These are phyloP conservation scores for Sanghuangporus baumii DNA, from an alignment of 1,284 basidiomycete species.

Conservation along the genomic window DNA sequence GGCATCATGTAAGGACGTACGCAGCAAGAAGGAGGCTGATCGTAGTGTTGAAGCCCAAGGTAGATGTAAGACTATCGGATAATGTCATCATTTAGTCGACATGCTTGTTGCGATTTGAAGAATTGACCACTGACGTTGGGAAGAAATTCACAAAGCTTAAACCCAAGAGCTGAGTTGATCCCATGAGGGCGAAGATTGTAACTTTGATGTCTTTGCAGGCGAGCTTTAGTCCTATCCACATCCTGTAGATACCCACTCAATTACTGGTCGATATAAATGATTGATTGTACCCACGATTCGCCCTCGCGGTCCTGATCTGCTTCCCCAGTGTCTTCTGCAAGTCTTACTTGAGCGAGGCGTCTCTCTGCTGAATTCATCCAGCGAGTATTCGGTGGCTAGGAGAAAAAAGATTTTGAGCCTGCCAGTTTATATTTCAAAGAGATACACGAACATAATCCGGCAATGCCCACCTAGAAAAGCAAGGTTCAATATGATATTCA, in stretches of 20 bases:
- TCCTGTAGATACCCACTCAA: constrained; percentile 28
- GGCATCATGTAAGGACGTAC: constrained; percentile 25
- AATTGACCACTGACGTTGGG: constrained; percentile 44
- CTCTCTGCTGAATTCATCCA: constrained; percentile 57
- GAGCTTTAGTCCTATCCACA: constrained; percentile 46
- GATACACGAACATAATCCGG: constrained; percentile 25
- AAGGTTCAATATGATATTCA: background rate
- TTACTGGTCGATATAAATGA: background rate
- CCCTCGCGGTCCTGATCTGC: constrained; percentile 52
- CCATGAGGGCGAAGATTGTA: constrained; percentile 51
- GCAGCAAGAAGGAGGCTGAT: constrained; percentile 31
- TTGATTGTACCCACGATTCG: constrained; percentile 41
- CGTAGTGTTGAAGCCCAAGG: constrained; percentile 32
- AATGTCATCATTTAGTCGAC: constrained; percentile 34
- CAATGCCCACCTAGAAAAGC: constrained; percentile 18
- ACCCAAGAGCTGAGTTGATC: constrained; percentile 47
- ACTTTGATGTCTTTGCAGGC: constrained; percentile 63
- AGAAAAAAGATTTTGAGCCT: background rate
- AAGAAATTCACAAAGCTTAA: constrained; percentile 73
- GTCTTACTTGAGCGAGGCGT: constrained; percentile 61
- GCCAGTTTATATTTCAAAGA: background rate
- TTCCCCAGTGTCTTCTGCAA: constrained; percentile 74
- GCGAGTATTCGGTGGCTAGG: constrained; percentile 57
- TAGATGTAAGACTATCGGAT: constrained; percentile 37
- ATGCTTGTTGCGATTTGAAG: constrained; percentile 6